Evolutionary conservation across 1,139 yeast genomes (phyloP).

Genomic region (Geotrichum europaeum): DNA sequence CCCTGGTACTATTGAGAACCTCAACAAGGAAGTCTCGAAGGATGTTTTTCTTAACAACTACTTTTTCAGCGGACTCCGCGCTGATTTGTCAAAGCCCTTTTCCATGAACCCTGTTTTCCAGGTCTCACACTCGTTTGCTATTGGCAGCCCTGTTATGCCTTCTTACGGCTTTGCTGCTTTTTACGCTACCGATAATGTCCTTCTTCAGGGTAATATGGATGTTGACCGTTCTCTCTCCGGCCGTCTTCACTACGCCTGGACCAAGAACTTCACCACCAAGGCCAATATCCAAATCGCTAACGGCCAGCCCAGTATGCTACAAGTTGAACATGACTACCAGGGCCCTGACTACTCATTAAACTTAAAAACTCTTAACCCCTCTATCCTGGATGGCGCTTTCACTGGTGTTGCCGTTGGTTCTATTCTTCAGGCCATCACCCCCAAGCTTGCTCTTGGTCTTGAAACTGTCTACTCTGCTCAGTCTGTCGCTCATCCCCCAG

Average conservation of each 20-base stretch:
- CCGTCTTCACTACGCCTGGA: conserved; percentile 90
- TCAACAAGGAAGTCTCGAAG: conserved; percentile 86
- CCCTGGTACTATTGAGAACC: conserved; percentile 94
- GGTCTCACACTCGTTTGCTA: conserved; percentile 87
- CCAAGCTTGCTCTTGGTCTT: conserved; percentile 80
- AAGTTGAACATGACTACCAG: conserved; percentile 92
- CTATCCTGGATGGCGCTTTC: conserved; percentile 64
- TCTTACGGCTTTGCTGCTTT: conserved; percentile 89
- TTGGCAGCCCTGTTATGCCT: conserved; percentile 84
- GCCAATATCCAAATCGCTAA: conserved; percentile 82
- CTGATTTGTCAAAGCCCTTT: conserved; percentile 91
- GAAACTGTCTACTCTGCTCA: conserved; percentile 84
- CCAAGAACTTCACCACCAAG: conserved; percentile 70
- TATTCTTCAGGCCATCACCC: conserved; percentile 79
- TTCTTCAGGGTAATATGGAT: conserved; percentile 88
- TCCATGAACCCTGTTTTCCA: conserved; percentile 93
- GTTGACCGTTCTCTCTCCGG: conserved; percentile 82
- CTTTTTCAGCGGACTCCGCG: conserved; percentile 93
- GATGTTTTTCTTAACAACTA: conserved; percentile 88
- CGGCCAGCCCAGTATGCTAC: conserved; percentile 91
- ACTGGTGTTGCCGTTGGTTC: conserved; percentile 92
- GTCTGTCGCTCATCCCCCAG: conserved; percentile 77
- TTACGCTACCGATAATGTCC: conserved; percentile 78
- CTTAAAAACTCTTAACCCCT: conserved; percentile 88
- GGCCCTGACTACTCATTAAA: conserved; percentile 84